Conservation (phyloP, 2,329 filamentous ascomycete genomes). For the Colletotrichum kahawae region DNA sequence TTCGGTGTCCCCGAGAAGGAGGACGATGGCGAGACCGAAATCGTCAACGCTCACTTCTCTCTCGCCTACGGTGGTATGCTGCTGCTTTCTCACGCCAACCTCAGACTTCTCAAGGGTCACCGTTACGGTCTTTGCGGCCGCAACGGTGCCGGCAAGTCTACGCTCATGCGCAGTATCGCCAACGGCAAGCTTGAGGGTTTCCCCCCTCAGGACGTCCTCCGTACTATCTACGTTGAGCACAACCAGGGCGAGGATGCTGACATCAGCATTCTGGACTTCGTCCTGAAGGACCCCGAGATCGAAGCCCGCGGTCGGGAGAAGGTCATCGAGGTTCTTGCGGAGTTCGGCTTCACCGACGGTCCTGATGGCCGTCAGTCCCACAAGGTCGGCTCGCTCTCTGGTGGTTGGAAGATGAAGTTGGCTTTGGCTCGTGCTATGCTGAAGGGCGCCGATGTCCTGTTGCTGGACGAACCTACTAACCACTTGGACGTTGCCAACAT, state of each 20-base stretch:
- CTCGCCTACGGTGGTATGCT: constrained; percentile 98
- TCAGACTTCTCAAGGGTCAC: constrained; percentile 93
- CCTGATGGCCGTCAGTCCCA: constrained; percentile 88
- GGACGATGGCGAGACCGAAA: constrained; percentile 91
- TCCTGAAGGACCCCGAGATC: constrained; percentile 87
- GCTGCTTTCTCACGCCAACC: constrained; percentile 92
- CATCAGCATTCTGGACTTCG: constrained; percentile 92
- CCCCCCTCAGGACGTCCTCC: constrained; percentile 87
- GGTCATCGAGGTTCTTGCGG: constrained; percentile 82
- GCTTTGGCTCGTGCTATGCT: constrained; percentile 96
- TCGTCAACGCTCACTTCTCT: constrained; percentile 98
- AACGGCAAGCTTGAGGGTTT: constrained; percentile 97
- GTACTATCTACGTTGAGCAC: constrained; percentile 98
- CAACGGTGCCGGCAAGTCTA: constrained; percentile 99
- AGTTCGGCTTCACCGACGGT: constrained; percentile 93
- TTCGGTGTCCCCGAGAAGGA: constrained; percentile 85
- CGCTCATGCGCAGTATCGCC: constrained; percentile 95
- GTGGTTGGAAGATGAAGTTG: constrained; percentile 99
- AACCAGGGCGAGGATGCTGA: constrained; percentile 98
- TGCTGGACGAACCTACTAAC: constrained; percentile 98
- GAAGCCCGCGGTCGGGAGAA: constrained; percentile 78
- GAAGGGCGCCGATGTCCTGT: constrained; percentile 91
- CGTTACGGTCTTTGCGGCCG: constrained; percentile 96
- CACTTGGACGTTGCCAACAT: constrained; percentile 97
- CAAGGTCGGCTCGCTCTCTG: constrained; percentile 91